Base-by-base conservation (phyloP, 2,329 filamentous ascomycete species). In the Graphium sp. region DNA sequence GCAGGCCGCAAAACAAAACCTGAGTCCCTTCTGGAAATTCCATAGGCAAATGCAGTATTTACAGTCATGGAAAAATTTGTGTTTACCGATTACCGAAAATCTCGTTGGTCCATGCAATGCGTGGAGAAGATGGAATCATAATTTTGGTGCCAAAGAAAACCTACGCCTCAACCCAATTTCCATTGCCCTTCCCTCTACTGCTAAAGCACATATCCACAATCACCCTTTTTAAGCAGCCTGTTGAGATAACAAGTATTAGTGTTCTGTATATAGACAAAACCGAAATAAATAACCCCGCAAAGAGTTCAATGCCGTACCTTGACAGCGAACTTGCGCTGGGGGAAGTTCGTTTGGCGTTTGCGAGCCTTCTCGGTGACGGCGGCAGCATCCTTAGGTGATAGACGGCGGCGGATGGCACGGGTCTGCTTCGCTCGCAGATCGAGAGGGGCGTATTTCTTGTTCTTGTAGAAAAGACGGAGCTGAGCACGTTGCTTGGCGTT, bases 401-500 rank as follows among this genome's bases (percentile, higher is more conserved):
- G 71, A 55, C 82, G 74, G 69, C 91, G 82, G 55, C 89, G 84
- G 66, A 95, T 91, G 56, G 85, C 89, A 52, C 89, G 85, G 56
- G 89, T 98, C 70, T 89, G 76, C 81, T 95, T 95, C 56, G 84
- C 63, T 62, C 89, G 82, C 68, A 98, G 85, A 62, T 98, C 91
- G 58, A 98, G 83, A 42, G 89, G 89, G 41, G 84, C 66, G 74
- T 94, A 94, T 74, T 94, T 95, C 82, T 95, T 95, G 77, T 79
- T 80, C 74, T 93, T 91, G 77, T 98, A 98, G 80, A 95, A 95
- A 46, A 95, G 72, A 50, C 85, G 84, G 52, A 98, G 83, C 68
- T 95, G 85, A 45, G 83, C 71, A 60, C 91, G 80, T 72, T 98
- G 89, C 75, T 92, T 95, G 64, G 84, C 79, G 74, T 95, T 98